phyloP scores from a whole-genome alignment of 73 alveolate species.

The Paramecium bursaria region DNA sequence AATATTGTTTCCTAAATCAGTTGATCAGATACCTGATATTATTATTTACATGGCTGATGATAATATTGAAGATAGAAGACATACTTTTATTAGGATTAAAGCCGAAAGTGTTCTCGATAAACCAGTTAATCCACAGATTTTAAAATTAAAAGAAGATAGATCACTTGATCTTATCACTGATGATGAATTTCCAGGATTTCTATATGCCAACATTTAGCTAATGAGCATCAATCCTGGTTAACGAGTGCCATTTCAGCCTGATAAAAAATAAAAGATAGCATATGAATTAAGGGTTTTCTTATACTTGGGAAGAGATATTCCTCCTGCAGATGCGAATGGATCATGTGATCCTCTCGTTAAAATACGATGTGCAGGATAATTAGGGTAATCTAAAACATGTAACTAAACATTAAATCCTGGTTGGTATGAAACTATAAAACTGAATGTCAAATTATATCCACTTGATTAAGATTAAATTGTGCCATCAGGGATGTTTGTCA shows the following conservation, averaged over 20 bases:
- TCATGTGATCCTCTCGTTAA: conserved; percentile 86
- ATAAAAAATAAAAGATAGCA: conserved; percentile 62
- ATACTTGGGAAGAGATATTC: conserved; percentile 83
- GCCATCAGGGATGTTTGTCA: conserved; percentile 74
- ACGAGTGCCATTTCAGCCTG: conserved; percentile 54
- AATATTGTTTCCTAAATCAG: conserved; percentile 74
- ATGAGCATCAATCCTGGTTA: conserved; percentile 66
- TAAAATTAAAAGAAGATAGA: conserved; percentile 77
- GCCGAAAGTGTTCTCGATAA: conserved; percentile 70
- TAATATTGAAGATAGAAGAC: conserved; percentile 72
- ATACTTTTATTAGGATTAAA: conserved; percentile 77
- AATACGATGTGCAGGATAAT: conserved; percentile 80
- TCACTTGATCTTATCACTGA: conserved; percentile 79
- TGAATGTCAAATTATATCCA: conserved; percentile 76
- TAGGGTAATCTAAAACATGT: conserved; percentile 69
- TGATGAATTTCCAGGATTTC: conserved; percentile 87
- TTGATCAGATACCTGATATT: conserved; percentile 76
- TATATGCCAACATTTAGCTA: conserved; percentile 75
- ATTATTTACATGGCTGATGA: conserved; percentile 76
- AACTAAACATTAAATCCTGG: conserved; percentile 84
- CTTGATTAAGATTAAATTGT: conserved; percentile 62
- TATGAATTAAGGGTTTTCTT: conserved; percentile 74
- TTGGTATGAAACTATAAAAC: conserved; percentile 79
- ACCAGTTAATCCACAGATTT: neutral
- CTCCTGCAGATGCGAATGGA: conserved; percentile 90